Base-by-base conservation (phyloP, 148 eudicot species). In the Nyssa sinensis region DNA sequence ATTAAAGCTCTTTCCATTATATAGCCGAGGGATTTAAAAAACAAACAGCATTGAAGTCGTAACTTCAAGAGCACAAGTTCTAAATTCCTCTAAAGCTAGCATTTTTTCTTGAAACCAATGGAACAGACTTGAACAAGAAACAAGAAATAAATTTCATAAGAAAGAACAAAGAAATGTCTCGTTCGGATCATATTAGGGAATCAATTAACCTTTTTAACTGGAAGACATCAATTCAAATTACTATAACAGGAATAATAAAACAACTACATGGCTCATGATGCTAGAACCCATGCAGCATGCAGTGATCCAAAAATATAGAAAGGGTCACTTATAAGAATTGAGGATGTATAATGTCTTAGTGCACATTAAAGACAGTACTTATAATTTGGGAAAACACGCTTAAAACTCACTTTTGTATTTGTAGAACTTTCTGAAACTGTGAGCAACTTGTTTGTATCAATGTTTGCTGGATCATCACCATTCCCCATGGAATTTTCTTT, bases 361-460 rank as follows among this genome's bases (percentile, higher is more conserved):
- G n/a, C 7, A 73, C 25, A 7, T 4, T 17, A 44, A 62, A 28
- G 12, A 25, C 9, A 3, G 8, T 13, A 24, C 11, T 13, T 23
- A 5, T 31, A 29, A 29, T 21, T 31, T 63, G 69, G 6, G 77
- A 66, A 64, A 49, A 62, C 32, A 74, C n/a, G n/a, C n/a, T 28
- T 19, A 47, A 60, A 66, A 75, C 90, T 89, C 81, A 93, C 98
- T 49, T 85, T 75, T 39, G 55, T 24, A 73, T 69, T 79, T 53
- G 66, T 28, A 49, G 72, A 66, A 62, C 77, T 61, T 71, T 68
- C 79, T 47, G 79, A 81, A 80, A 41, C 70, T 62, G 62, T 70
- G 66, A 61, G 71, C 76, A 67, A 29, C 69, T 65, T 73, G 67
- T 78, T 77, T 57, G 72, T 68, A 57, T 58, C 74, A 49, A 47